Evolutionary conservation across 106 monocot species (phyloP).

Genomic region (Allium cepa): DNA sequence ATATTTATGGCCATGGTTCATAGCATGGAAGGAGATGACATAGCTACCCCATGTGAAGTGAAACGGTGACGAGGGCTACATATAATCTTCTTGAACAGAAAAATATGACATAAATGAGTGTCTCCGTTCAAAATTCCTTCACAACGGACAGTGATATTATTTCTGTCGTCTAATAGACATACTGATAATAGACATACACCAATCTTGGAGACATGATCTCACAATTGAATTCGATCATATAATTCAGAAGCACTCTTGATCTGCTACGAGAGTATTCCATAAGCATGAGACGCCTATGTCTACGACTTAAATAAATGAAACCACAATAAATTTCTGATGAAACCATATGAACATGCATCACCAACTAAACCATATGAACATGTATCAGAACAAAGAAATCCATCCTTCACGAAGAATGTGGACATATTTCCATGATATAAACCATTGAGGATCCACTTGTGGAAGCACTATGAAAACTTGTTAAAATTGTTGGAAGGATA

Average conservation of each 20-base stretch:
- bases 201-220: slow-evolving; percentile 10
- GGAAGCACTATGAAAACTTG: slow-evolving; percentile 21
- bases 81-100: slow-evolving; percentile 10
- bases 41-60: slow-evolving; percentile 13
- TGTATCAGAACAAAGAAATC: slow-evolving; percentile 15
- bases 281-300: slow-evolving; percentile 21
- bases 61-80: neutral
- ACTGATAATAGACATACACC: slow-evolving; percentile 13
- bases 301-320: slow-evolving; percentile 20
- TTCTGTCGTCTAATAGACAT: neutral
- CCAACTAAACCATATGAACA: slow-evolving; percentile 1
- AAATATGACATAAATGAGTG: slow-evolving; percentile 14
- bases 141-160: too few relatives aligned
- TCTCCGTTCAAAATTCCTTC: slow-evolving; percentile 8
- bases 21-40: slow-evolving; percentile 18
- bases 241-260: neutral
- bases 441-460: slow-evolving; percentile 9
- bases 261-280: slow-evolving; percentile 8
- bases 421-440: slow-evolving; percentile 8
- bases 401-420: slow-evolving; percentile 31
- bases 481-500: slow-evolving; percentile 26
- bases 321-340: slow-evolving; percentile 15
- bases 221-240: slow-evolving; percentile 19
- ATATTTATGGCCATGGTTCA: slow-evolving; percentile 14
- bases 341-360: slow-evolving; percentile 9